Percentiles rank a stretch among this genome's conserved stretches.
phyloP scores from a whole-genome alignment of 2,329 filamentous ascomycete genomes.

The Corynespora cassiicola region DNA sequence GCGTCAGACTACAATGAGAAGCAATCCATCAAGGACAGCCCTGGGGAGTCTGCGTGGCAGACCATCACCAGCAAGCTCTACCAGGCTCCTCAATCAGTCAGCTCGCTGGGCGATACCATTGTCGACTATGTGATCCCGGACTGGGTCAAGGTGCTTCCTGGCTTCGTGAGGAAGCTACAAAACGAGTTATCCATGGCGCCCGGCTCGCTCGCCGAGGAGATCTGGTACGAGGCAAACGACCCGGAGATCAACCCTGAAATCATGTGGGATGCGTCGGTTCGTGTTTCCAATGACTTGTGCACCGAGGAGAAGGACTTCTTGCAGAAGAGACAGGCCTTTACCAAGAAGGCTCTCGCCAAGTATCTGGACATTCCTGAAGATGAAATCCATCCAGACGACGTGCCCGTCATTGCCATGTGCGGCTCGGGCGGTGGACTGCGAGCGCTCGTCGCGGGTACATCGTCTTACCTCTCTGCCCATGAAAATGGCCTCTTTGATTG shows the following conservation, averaged over 20 bases:
- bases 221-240: constrained; percentile 91
- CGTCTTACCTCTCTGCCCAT: constrained; percentile 82
- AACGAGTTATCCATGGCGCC: constrained; percentile 85
- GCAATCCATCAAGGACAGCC: constrained; percentile 16
- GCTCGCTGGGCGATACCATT: constrained; percentile 59
- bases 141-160: constrained; percentile 80
- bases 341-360: constrained; percentile 75
- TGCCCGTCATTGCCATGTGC: constrained; percentile 91
- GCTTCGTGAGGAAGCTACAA: constrained; percentile 81
- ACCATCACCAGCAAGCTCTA: constrained; percentile 38
- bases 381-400: constrained; percentile 89
- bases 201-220: constrained; percentile 87
- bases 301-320: constrained; percentile 81
- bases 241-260: constrained; percentile 87
- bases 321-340: constrained; percentile 70
- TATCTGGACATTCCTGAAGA: constrained; percentile 81
- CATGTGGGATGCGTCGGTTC: constrained; percentile 77
- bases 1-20: constrained; percentile 31
- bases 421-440: constrained; percentile 91
- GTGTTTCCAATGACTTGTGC: constrained; percentile 82
- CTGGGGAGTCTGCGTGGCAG: constrained; percentile 42
- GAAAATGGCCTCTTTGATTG: constrained; percentile 93
- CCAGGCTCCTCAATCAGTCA: constrained; percentile 33
- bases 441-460: constrained; percentile 87
- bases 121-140: constrained; percentile 78